Base-by-base conservation (phyloP, 805 yeast genomes). In the Ogataea nonfermentans region DNA sequence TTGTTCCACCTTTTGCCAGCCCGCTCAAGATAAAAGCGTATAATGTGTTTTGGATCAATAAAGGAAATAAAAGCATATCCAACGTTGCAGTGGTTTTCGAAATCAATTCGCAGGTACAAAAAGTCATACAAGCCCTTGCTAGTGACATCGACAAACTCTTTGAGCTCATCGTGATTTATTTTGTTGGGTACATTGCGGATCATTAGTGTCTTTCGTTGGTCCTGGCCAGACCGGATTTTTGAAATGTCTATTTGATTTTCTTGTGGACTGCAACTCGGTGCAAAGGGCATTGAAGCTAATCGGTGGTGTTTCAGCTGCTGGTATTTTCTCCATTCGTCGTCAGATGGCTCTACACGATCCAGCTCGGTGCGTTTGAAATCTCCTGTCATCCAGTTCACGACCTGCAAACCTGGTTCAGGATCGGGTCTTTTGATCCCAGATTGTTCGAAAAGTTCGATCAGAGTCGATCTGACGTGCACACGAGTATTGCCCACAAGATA, bases 41-140 rank as follows among this genome's bases (percentile, higher is more conserved):
- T 63, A 20, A 75, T 71, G 30, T 67, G 63, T 35, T 58, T 56
- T 6, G 79, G 72, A 20, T 61, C 52, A 14, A 62, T 67, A 48
- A 74, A 74, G 7, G 76, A 70, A 24, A 74, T 66, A 51, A 74
- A 74, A 4, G 79, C 80, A 56, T 74, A 74, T 5, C 80, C 80
- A 22, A 74, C 79, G 43, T 76, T 75, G 63, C 79, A 73, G 40
- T 65, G 66, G 49, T 70, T 75, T 37, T 61, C 64, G 52, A 73
- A 76, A 52, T 75, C 80, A 46, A 76, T 71, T 38, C 80, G 63
- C 47, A 73, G 52, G 47, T 73, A 74, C 29, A 73, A 44, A 49
- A 66, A 66, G 28, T 66, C 65, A 41, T 63, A 66, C 8, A 59
- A 49, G 24, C 60, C 52, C 45, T 56, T 50, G 52, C 70, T 71